Conservation (phyloP, 176 grass and related monocot genomes). For the Phoenix roebelenii region DNA sequence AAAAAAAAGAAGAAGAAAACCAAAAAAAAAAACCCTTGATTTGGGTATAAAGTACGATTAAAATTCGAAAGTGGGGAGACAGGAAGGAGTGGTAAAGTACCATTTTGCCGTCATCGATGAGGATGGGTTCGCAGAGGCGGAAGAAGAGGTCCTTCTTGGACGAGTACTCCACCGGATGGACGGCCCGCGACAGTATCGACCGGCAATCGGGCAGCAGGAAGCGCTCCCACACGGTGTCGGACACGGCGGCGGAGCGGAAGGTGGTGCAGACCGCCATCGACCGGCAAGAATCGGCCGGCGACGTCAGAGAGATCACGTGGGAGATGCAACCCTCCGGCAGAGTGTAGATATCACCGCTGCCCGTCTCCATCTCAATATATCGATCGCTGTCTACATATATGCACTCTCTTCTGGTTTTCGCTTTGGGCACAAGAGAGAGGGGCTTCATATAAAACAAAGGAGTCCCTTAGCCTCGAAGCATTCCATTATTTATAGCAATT, state of each 20-base stretch:
- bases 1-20: too few relatives aligned
- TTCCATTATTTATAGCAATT: too few relatives aligned
- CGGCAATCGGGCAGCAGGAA: conserved; percentile 13
- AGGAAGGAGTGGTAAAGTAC: background rate
- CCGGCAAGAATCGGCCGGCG: conserved; percentile 9
- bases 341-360: conserved; percentile 22
- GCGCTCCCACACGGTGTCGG: conserved; percentile 12
- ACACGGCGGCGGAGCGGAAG: conserved; percentile 6
- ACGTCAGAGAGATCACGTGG: conserved; percentile 3
- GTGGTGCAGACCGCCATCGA: conserved; percentile 7
- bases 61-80: too few relatives aligned
- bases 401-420: too few relatives aligned
- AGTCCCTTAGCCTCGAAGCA: too few relatives aligned
- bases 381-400: too few relatives aligned
- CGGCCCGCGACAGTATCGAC: conserved; percentile 3
- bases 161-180: background rate
- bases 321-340: conserved; percentile 69
- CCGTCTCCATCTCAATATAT: background rate
- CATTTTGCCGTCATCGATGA: background rate
- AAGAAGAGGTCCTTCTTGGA: background rate
- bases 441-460: too few relatives aligned
- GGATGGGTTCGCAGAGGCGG: conserved; percentile 11
- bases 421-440: too few relatives aligned
- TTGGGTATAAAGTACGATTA: too few relatives aligned
- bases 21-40: too few relatives aligned